phyloP scores from a whole-genome alignment of 1,284 basidiomycete genomes.

The Cerioporus squamosus region DNA sequence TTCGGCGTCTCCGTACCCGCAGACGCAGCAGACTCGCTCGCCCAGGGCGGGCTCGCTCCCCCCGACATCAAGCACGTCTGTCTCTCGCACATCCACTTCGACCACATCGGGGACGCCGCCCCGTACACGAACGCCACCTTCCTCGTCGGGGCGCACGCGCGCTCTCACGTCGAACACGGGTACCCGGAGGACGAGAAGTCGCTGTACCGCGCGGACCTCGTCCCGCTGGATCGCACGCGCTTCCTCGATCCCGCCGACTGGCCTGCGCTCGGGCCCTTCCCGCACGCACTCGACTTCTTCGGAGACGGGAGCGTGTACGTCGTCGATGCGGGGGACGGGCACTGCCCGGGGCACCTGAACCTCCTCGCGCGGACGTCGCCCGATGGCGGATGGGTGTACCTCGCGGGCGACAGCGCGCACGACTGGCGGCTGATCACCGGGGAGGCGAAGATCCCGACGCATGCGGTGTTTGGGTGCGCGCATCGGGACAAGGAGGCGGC shows the following conservation, averaged over 20 bases:
- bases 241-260: constrained; percentile 27
- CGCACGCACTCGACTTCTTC: constrained; percentile 54
- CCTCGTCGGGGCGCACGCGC: constrained; percentile 45
- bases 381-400: constrained; percentile 58
- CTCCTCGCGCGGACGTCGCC: constrained; percentile 58
- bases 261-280: constrained; percentile 50
- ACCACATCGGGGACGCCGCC: constrained; percentile 48
- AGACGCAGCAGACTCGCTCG: constrained; percentile 51
- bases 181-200: constrained; percentile 47
- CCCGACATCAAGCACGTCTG: constrained; percentile 48
- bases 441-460: constrained; percentile 43
- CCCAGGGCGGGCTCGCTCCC: constrained; percentile 49
- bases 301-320: constrained; percentile 62
- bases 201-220: constrained; percentile 38
- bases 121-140: constrained; percentile 54
- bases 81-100: constrained; percentile 54
- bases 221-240: constrained; percentile 47
- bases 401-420: constrained; percentile 61
- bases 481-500: constrained; percentile 49
- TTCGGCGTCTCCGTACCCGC: constrained; percentile 39
- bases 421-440: constrained; percentile 55
- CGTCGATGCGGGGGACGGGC: constrained; percentile 54
- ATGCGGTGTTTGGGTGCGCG: constrained; percentile 38
- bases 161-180: constrained; percentile 38
- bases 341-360: constrained; percentile 56